These are phyloP conservation scores for Kandelia obovata DNA, from an alignment of 345 rosid genomes.

Conservation along the genomic window DNA sequence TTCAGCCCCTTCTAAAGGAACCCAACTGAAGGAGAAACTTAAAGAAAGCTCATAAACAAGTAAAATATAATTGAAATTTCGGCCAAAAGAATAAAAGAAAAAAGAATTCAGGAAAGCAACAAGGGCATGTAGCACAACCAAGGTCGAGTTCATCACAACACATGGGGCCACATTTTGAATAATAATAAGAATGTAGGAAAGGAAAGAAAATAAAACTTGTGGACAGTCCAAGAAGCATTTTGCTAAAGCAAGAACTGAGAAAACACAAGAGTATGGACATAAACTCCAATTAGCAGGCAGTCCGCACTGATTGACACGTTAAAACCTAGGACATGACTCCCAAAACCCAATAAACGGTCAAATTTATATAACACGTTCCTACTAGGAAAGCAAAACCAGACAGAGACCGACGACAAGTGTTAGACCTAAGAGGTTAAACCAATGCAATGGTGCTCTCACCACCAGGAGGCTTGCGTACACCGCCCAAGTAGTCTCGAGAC, in stretches of 20 bases:
- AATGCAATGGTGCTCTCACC: constrained; percentile 94
- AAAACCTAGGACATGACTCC: constrained; percentile 36
- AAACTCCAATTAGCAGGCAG: constrained; percentile 40
- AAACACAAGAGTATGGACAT: constrained; percentile 35
- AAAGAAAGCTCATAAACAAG: too few relatives aligned
- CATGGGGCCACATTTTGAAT: background rate
- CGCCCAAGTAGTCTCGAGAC: constrained; percentile 85
- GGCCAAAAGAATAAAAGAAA: too few relatives aligned
- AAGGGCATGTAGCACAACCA: too few relatives aligned
- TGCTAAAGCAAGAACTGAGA: constrained; percentile 23
- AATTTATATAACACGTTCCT: constrained; percentile 43
- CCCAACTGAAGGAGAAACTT: too few relatives aligned
- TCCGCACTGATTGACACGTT: constrained; percentile 30
- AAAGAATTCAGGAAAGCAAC: too few relatives aligned
- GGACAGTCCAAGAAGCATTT: constrained; percentile 10
- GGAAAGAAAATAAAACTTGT: constrained; percentile 11
- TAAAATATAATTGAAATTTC: too few relatives aligned
- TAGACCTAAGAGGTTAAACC: constrained; percentile 52
- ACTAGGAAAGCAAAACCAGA: constrained; percentile 33
- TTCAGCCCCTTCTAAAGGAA: too few relatives aligned
- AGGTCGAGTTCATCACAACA: background rate
- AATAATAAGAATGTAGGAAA: background rate
- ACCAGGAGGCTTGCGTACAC: constrained; percentile 97
- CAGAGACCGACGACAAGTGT: constrained; percentile 23
- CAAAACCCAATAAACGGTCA: constrained; percentile 40